Base-by-base conservation (phyloP, 1,139 yeast genomes). In the Hansenula anomala region DNA sequence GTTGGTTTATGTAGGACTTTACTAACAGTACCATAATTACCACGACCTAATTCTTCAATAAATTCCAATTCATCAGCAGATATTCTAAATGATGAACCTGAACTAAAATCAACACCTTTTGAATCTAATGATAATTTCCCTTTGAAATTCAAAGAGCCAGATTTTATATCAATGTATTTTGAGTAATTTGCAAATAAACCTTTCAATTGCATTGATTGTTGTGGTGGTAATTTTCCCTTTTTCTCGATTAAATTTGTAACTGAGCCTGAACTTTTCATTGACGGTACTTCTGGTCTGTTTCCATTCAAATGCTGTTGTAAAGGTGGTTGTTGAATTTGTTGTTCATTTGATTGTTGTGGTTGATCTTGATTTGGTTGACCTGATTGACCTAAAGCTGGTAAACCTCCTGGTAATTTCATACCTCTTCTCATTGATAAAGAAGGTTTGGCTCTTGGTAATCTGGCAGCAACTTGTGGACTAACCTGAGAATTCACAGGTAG, bases 1-100 rank as follows among this genome's bases (percentile, higher is more conserved):
- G 96, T 89, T n/a, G 97, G 97, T 56, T 83, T 87, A 62, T 92
- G 97, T 36, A 87, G 65, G 1, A 90, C 97, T 61, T 89, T 89
- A 25, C 89, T 79, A 15, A 92, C 98, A 1, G 95, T 86, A 39
- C 97, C 98, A 59, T 92, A 92, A 63, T 92, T 92, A 11, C 98
- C 98, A 38, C 90, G 76, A 3, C 98, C 98, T 36, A 92, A 66
- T 61, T 90, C 97, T 37, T 85, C 95, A 29, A 81, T 59, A 47
- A 84, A 77, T 55, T 89, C 94, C 46, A 92, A 68, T 57, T 90
- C 96, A 51, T 88, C 95, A 40, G 89, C 71, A 3, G 95, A 83
- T 33, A 94, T 88, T 43, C 86, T 71, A 63, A 92, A 90, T 36
- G 89, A 81, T 6, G 90, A 78, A 0, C 98, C 98, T 36, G 86